A percentile compares a stretch with the other conserved stretches of the same genome.
Evolutionary conservation across 305 asterid species (phyloP).

Genomic region (Ilex paraguariensis): DNA sequence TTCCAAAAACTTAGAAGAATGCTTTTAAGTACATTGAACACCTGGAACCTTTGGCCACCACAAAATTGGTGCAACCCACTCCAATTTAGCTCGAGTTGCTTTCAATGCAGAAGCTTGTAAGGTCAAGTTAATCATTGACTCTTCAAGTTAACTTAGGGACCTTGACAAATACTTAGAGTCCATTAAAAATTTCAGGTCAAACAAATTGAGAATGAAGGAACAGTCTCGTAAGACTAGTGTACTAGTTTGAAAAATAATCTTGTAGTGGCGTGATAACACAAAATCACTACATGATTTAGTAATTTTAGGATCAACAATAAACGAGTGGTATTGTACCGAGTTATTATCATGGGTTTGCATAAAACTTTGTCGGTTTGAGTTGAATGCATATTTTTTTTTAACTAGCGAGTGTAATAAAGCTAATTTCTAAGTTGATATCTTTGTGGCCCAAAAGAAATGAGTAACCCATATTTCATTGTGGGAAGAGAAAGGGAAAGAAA

Average conservation of each 20-base stretch:
- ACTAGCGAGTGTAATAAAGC: neutral
- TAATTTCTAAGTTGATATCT: neutral
- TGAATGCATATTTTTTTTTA: neutral
- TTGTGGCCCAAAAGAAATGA: neutral
- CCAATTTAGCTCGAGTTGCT: slow-evolving; percentile 15
- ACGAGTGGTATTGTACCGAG: too few species aligned
- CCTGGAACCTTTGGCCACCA: slow-evolving; percentile 8
- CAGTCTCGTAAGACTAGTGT: too few species aligned
- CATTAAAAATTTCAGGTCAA: too few species aligned
- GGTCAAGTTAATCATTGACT: too few species aligned
- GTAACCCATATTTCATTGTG: neutral
- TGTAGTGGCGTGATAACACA: too few species aligned
- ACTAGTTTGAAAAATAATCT: too few species aligned
- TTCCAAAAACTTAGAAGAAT: slow-evolving; percentile 11
- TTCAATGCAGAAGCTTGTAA: slow-evolving; percentile 4
- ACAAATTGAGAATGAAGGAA: too few species aligned
- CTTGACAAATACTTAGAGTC: too few species aligned
- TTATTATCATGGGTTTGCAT: too few species aligned
- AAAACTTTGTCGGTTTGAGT: neutral
- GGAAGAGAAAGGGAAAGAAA: slow-evolving; percentile 3
- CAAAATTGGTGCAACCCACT: slow-evolving; percentile 11
- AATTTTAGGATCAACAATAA: too few species aligned
- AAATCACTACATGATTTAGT: too few species aligned
- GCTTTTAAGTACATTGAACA: slow-evolving; percentile 16
- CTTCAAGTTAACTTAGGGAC: too few species aligned